phyloP scores from a whole-genome alignment of 73 alveolate species.

The Paraurostyla sp. region DNA sequence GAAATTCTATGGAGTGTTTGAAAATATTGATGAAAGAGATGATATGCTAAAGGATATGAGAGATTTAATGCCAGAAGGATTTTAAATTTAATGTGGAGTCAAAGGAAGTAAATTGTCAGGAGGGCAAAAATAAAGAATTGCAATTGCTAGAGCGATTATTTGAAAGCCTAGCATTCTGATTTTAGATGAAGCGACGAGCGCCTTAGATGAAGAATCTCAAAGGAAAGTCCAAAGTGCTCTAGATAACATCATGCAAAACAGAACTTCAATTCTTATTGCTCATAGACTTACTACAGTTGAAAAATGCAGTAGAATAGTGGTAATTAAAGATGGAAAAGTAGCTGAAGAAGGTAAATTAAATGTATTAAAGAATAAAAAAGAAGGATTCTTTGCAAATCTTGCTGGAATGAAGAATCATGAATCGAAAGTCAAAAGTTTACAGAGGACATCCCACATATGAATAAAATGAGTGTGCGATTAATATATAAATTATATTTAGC shows the following conservation, averaged over 20 bases:
- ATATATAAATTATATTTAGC: no score
- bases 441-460: no score
- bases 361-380: no score
- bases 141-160: conserved; percentile 91
- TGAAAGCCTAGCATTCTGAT: conserved; percentile 82
- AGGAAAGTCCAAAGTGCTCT: conserved; percentile 77
- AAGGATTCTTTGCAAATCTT: no score
- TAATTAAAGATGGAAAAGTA: conserved; percentile 78
- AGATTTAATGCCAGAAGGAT: conserved; percentile 55
- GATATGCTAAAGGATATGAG: background rate
- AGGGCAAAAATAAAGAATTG: conserved; percentile 94
- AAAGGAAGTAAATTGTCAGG: conserved; percentile 91
- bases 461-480: no score
- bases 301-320: conserved; percentile 83
- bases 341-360: conserved; percentile 86
- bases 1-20: conserved; percentile 6
- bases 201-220: conserved; percentile 85
- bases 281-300: conserved; percentile 77
- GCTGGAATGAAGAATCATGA: no score
- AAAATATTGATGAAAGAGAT: conserved; percentile 41
- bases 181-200: conserved; percentile 92
- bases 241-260: conserved; percentile 80
- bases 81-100: conserved; percentile 69
- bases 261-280: conserved; percentile 80
- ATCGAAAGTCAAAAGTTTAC: no score